phyloP scores from a whole-genome alignment of 2,329 filamentous ascomycete species.

The Tolypocladium paradoxum region DNA sequence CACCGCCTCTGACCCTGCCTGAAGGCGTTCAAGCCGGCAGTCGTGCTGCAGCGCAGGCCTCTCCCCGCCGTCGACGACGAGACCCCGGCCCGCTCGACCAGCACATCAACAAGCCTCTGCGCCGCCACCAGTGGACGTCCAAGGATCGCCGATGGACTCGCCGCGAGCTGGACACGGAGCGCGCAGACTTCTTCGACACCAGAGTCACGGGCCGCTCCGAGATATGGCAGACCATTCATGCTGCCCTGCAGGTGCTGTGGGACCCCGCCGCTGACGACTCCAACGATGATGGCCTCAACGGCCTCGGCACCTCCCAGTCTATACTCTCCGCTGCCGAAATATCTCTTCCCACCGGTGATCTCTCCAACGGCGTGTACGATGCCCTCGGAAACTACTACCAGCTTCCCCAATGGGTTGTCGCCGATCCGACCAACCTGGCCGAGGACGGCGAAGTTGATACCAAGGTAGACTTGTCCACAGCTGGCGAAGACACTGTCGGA shows the following conservation, averaged over 20 bases:
- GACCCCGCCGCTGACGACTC: slow-evolving; percentile 32
- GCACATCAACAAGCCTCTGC: slow-evolving; percentile 61
- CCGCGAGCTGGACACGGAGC: slow-evolving; percentile 56
- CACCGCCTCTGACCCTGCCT: slow-evolving; percentile 21
- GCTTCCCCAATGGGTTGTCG: slow-evolving; percentile 57
- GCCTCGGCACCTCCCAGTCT: slow-evolving; percentile 60
- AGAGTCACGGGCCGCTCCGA: slow-evolving; percentile 66
- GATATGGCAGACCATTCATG: slow-evolving; percentile 67
- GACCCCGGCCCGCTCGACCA: slow-evolving; percentile 39
- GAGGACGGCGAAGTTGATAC: slow-evolving; percentile 21
- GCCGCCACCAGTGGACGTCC: slow-evolving; percentile 54
- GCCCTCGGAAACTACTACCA: slow-evolving; percentile 58
- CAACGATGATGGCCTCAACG: slow-evolving; percentile 25
- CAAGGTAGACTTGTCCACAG: slow-evolving; percentile 23
- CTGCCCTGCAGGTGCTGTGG: slow-evolving; percentile 59
- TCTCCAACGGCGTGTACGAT: slow-evolving; percentile 65
- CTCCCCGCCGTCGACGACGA: slow-evolving; percentile 20
- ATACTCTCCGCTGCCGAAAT: slow-evolving; percentile 71
- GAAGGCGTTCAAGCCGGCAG: slow-evolving; percentile 14
- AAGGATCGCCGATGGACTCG: slow-evolving; percentile 58
- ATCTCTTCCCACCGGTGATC: slow-evolving; percentile 61
- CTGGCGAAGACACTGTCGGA: slow-evolving; percentile 25
- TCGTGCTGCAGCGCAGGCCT: slow-evolving; percentile 2
- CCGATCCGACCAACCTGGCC: slow-evolving; percentile 49
- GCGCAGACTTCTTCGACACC: slow-evolving; percentile 83